Percentiles rank a stretch among this genome's conserved stretches.
Conservation (phyloP, 192 early-diverging fungal genomes). For the Phlyctochytrium planicorne region DNA sequence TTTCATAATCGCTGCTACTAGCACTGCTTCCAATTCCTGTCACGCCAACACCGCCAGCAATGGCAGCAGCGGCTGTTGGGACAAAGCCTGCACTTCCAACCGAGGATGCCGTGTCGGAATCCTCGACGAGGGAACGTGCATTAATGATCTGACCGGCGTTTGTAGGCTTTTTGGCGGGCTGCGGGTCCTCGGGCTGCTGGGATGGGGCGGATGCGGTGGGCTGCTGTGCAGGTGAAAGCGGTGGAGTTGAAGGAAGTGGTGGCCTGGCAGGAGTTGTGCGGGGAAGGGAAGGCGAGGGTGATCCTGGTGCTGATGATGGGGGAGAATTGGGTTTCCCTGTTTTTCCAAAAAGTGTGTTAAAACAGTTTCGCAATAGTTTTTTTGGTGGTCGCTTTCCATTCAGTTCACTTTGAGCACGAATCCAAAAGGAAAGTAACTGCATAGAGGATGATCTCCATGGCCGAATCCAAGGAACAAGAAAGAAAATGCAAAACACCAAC, state of each 20-base stretch:
- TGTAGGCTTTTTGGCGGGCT: neutral
- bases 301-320: neutral
- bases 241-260: neutral
- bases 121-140: slow-evolving; percentile 1
- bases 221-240: neutral
- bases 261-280: neutral
- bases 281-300: neutral
- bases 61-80: neutral
- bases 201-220: neutral
- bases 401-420: too few species aligned
- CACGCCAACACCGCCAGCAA: neutral
- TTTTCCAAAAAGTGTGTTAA: neutral
- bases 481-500: neutral
- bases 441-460: too few species aligned
- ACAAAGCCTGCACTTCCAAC: neutral
- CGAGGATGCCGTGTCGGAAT: neutral
- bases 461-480: neutral
- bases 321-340: slow-evolving; percentile 1
- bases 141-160: slow-evolving; percentile 7
- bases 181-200: neutral
- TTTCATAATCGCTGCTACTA: neutral
- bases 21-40: neutral
- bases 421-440: too few species aligned
- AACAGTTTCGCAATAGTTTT: too few species aligned
- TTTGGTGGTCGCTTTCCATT: too few species aligned